Conservation (phyloP, 2,329 filamentous ascomycete genomes). For the Hansfordia pulvinata region DNA sequence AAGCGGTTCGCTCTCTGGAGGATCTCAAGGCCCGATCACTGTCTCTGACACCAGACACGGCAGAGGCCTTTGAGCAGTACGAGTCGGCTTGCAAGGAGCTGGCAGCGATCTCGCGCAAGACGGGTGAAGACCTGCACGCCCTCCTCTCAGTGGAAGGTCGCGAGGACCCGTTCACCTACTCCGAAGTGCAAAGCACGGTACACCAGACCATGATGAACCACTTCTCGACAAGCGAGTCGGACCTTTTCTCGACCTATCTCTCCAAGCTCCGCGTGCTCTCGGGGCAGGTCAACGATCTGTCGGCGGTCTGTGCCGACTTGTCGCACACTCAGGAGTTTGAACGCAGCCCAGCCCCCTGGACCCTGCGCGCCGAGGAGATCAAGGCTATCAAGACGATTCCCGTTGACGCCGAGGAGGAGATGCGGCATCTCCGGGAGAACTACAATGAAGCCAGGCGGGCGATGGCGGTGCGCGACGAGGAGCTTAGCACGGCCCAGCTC, state of each 20-base stretch:
- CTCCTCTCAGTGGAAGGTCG: constrained; percentile 62
- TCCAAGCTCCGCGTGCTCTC: constrained; percentile 53
- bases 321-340: constrained; percentile 71
- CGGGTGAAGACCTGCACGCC: constrained; percentile 52
- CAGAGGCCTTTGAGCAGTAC: constrained; percentile 55
- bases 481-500: constrained; percentile 74
- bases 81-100: constrained; percentile 52
- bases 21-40: constrained; percentile 67
- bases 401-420: constrained; percentile 73
- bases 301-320: constrained; percentile 55
- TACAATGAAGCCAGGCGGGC: constrained; percentile 63
- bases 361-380: constrained; percentile 66
- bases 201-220: constrained; percentile 35
- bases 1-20: constrained; percentile 62
- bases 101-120: constrained; percentile 48
- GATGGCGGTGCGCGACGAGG: constrained; percentile 63
- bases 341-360: constrained; percentile 64
- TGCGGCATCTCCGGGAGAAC: constrained; percentile 67
- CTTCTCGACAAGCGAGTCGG: constrained; percentile 46
- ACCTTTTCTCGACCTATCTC: constrained; percentile 56
- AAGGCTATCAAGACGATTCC: constrained; percentile 70
- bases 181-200: constrained; percentile 53
- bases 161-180: constrained; percentile 49
- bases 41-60: constrained; percentile 54
- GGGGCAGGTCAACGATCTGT: constrained; percentile 54